Percentiles rank a stretch among this genome's conserved stretches.
Evolutionary conservation across 805 yeast species (phyloP).

Genomic region (Myxozyma udenii): DNA sequence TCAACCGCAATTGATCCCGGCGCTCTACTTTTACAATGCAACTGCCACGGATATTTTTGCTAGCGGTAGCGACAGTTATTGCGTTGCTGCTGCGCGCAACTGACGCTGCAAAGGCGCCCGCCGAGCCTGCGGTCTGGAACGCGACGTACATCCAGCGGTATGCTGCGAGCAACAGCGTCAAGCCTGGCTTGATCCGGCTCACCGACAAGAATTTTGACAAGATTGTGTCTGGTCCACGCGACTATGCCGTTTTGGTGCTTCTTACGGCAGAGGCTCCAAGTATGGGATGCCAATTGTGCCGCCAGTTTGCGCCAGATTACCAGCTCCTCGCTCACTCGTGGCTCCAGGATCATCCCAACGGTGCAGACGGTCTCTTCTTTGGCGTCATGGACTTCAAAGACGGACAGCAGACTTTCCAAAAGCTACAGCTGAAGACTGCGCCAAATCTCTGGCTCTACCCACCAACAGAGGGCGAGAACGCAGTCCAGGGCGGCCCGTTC

Average conservation of each 20-base stretch:
- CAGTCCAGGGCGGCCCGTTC: conserved; percentile 36
- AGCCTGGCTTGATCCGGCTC: conserved; percentile 45
- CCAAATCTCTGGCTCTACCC: conserved; percentile 69
- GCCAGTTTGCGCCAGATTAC: conserved; percentile 63
- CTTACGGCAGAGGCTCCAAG: conserved; percentile 72
- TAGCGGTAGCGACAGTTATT: too few species aligned
- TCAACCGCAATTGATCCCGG: too few species aligned
- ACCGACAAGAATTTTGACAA: conserved; percentile 60
- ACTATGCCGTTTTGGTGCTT: conserved; percentile 61
- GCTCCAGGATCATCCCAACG: conserved; percentile 53
- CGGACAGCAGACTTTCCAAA: conserved; percentile 51
- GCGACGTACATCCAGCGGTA: conserved; percentile 13
- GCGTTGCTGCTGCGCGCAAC: too few species aligned
- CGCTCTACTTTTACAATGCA: too few species aligned
- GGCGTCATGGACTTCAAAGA: conserved; percentile 70
- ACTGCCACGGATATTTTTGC: too few species aligned
- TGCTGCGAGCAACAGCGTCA: conserved; percentile 11
- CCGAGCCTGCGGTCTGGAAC: conserved; percentile 4
- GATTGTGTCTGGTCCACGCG: conserved; percentile 61
- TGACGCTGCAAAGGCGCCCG: too few species aligned
- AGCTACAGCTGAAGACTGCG: conserved; percentile 60
- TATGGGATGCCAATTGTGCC: conserved; percentile 75
- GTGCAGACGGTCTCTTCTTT: conserved; percentile 58
- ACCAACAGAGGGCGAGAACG: conserved; percentile 46
- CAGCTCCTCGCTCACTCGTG: conserved; percentile 62